Conservation (phyloP, 768 basidiomycete species). For the Rhodosporidiobolus odoratus region DNA sequence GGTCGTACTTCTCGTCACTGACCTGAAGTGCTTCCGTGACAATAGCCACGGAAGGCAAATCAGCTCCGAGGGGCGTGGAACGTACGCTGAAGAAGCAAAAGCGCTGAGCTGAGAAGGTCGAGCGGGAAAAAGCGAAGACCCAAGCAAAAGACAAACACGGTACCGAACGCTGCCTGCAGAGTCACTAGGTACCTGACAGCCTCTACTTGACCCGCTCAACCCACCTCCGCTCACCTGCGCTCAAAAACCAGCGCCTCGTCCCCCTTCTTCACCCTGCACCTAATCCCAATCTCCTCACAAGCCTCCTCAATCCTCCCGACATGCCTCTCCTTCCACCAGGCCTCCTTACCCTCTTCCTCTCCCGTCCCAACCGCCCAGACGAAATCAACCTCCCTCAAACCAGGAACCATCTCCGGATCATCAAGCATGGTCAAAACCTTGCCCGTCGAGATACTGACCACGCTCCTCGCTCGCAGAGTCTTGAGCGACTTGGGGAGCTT, state of each 20-base stretch:
- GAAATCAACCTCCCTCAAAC: not conserved
- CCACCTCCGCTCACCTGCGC: not conserved
- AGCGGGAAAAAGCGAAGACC: no score
- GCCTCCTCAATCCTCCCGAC: constrained; percentile 2
- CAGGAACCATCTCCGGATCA: not conserved
- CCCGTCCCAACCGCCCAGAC: not conserved
- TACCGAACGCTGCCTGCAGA: no score
- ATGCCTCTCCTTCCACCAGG: constrained; percentile 11
- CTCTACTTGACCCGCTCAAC: no score
- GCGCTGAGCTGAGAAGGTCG: no score
- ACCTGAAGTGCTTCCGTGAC: no score
- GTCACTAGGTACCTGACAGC: no score
- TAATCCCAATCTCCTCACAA: not conserved
- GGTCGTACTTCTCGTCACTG: no score
- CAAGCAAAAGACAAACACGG: no score
- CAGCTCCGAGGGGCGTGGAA: no score
- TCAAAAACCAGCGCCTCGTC: not conserved
- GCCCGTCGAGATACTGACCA: constrained; percentile 24
- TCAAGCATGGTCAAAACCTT: constrained; percentile 8
- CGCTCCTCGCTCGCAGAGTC: not conserved
- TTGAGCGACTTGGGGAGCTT: not conserved
- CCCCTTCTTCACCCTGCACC: not conserved
- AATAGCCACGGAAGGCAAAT: no score
- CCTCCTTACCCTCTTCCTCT: not conserved
- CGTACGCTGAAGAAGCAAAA: no score